Evolutionary conservation across 306 rosid species (phyloP).

Genomic region (Vigna angularis): DNA sequence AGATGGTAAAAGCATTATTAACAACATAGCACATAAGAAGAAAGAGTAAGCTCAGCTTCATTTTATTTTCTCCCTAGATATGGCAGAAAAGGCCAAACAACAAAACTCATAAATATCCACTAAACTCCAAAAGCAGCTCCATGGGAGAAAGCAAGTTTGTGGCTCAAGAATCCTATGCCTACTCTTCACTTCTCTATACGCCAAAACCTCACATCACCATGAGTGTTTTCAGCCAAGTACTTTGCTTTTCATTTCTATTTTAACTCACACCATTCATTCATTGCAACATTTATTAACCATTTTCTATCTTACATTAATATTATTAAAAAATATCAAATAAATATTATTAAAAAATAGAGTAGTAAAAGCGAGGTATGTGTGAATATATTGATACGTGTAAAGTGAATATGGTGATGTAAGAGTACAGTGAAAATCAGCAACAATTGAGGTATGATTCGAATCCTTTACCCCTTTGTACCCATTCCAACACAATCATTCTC

Average conservation of each 20-base stretch:
- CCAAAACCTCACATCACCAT: conserved; percentile 33
- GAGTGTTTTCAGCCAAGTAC: conserved; percentile 29
- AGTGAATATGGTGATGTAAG: conserved; percentile 44
- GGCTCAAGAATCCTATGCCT: conserved; percentile 65
- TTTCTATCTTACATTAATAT: no score
- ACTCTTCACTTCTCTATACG: conserved; percentile 26
- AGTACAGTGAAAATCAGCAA: conserved; percentile 49
- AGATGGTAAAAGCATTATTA: background rate
- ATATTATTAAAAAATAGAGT: no score
- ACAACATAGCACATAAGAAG: no score
- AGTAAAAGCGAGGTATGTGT: no score
- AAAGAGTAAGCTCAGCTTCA: conserved; percentile 6
- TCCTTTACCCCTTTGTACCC: conserved; percentile 57
- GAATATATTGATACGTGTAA: conserved; percentile 28
- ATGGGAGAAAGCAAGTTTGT: conserved; percentile 43
- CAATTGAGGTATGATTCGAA: conserved; percentile 58
- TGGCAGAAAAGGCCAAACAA: conserved; percentile 28
- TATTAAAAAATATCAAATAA: no score
- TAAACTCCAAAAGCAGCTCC: conserved; percentile 42
- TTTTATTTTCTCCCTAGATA: background rate
- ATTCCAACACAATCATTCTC: conserved; percentile 78
- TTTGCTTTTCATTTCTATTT: conserved; percentile 26
- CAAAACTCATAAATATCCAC: conserved; percentile 21
- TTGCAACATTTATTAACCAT: background rate
- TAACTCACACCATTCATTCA: conserved; percentile 16